Conservation (phyloP, 768 basidiomycete genomes). For the Mycena indigotica region DNA sequence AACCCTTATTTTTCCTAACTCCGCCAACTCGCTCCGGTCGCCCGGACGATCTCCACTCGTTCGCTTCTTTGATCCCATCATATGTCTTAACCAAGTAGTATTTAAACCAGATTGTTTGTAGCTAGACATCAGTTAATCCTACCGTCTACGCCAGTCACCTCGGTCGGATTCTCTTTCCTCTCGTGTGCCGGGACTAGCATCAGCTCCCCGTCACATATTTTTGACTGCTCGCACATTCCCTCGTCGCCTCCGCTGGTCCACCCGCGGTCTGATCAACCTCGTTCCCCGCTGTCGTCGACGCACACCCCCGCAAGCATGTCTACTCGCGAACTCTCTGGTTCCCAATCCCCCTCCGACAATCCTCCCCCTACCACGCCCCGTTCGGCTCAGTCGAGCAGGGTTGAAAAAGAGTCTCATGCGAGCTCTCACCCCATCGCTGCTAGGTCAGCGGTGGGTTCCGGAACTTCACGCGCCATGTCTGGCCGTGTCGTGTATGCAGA, state of each 20-base stretch:
- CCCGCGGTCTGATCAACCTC: not conserved
- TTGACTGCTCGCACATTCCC: not conserved
- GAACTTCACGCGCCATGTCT: not conserved
- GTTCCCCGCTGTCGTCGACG: not conserved
- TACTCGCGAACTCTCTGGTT: not conserved
- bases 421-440: not conserved
- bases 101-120: not conserved
- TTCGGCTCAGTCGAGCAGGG: not conserved
- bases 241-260: not conserved
- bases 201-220: not conserved
- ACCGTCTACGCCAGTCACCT: not conserved
- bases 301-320: not conserved
- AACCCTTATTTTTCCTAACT: no score
- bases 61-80: not conserved
- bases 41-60: not conserved
- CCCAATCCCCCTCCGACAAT: not conserved
- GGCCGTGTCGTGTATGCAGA: not conserved
- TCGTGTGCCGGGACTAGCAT: not conserved
- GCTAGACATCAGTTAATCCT: not conserved
- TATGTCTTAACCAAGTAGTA: not conserved
- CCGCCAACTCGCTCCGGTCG: not conserved
- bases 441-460: not conserved
- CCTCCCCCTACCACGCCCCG: not conserved
- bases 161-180: not conserved
- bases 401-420: not conserved